Conservation (phyloP, 208 protist genomes). For the Trypanosomatidae sp. region DNA sequence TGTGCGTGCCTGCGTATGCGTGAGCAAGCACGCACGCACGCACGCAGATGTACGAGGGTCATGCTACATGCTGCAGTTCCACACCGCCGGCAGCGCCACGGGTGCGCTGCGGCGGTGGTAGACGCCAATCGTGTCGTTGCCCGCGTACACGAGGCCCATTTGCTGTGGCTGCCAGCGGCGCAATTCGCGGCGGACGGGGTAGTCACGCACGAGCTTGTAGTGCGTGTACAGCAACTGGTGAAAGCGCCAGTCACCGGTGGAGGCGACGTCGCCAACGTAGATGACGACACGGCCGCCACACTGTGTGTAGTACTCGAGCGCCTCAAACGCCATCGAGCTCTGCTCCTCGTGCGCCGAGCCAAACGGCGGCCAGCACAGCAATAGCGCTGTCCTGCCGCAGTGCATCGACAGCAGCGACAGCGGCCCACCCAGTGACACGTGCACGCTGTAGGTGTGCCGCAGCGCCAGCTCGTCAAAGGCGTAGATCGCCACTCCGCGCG, state of each 20-base stretch:
- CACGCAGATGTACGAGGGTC: no score
- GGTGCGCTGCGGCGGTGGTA: conserved; percentile 30
- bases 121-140: conserved; percentile 82
- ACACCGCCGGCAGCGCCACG: background rate
- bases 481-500: conserved; percentile 39
- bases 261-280: conserved; percentile 79
- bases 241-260: conserved; percentile 82
- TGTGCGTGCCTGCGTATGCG: no score
- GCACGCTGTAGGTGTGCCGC: conserved; percentile 62
- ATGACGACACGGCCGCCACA: conserved; percentile 62
- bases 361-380: conserved; percentile 85
- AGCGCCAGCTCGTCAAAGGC: conserved; percentile 75
- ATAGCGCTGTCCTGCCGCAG: conserved; percentile 46
- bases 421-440: conserved; percentile 66
- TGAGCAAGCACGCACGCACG: no score
- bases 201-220: conserved; percentile 72
- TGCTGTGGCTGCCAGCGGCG: conserved; percentile 77
- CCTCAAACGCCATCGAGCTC: conserved; percentile 86
- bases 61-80: background rate
- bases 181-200: conserved; percentile 73
- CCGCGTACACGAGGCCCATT: conserved; percentile 83
- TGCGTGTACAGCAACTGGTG: conserved; percentile 72
- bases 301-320: conserved; percentile 73
- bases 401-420: conserved; percentile 56
- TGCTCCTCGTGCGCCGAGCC: conserved; percentile 76